Percentiles rank a stretch among this genome's conserved stretches.
Evolutionary conservation across 768 basidiomycete genomes (phyloP).

Genomic region (Leccinum arenicola): DNA sequence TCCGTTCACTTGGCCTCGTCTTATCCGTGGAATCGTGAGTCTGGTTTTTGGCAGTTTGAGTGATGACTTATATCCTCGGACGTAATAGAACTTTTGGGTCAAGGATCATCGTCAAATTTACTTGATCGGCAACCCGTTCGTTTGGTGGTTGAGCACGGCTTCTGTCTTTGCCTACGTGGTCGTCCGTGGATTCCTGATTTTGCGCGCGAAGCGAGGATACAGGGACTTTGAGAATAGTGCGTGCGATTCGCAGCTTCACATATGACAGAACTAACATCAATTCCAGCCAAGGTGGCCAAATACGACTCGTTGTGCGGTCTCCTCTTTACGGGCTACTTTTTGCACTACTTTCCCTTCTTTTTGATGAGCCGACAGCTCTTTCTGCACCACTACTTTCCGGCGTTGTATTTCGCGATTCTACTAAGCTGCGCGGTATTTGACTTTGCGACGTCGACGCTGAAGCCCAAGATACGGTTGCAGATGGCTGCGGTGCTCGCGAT

Average conservation of each 20-base stretch:
- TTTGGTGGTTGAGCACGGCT: conserved; percentile 86
- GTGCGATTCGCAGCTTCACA: conserved; percentile 24
- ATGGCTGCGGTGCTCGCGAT: conserved; percentile 73
- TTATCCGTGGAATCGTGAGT: conserved; percentile 90
- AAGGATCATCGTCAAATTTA: conserved; percentile 96
- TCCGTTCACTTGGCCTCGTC: conserved; percentile 87
- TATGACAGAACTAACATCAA: conserved; percentile 1
- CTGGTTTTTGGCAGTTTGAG: background rate
- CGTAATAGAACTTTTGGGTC: conserved; percentile 91
- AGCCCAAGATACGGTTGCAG: conserved; percentile 75
- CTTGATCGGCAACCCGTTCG: conserved; percentile 88
- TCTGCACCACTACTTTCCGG: conserved; percentile 97
- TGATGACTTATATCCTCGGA: conserved; percentile 4
- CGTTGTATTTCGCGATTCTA: conserved; percentile 90
- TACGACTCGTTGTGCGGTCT: conserved; percentile 91
- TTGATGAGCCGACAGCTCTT: conserved; percentile 97
- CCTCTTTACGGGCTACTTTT: conserved; percentile 85
- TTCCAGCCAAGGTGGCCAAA: conserved; percentile 79
- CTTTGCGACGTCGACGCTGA: conserved; percentile 72
- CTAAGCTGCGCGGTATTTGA: conserved; percentile 79
- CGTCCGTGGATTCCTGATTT: conserved; percentile 74
- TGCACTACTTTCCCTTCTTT: conserved; percentile 98
- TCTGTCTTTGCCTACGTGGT: conserved; percentile 65
- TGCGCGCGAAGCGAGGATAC: conserved; percentile 89
- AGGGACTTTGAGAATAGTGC: conserved; percentile 89